Percentiles rank a stretch among this genome's conserved stretches.
Evolutionary conservation across 805 yeast species (phyloP).

Genomic region (Peterozyma xylosa): DNA sequence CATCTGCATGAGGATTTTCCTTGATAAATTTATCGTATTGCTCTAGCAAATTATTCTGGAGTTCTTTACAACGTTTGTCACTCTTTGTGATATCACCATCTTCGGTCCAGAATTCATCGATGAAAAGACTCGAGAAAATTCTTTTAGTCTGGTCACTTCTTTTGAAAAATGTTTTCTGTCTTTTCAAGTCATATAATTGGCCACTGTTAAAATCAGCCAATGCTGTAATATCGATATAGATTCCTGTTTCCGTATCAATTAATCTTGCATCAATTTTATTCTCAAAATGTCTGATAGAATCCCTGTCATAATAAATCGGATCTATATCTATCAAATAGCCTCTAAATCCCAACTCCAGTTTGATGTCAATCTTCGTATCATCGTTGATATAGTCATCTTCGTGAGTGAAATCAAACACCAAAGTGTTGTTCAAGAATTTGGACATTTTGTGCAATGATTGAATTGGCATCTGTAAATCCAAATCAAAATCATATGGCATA

Average conservation of each 20-base stretch:
- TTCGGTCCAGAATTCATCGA: not conserved
- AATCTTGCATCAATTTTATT: constrained; percentile 57
- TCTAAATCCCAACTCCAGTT: constrained; percentile 17
- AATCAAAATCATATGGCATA: constrained; percentile 56
- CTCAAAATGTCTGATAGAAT: constrained; percentile 34
- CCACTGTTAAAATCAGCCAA: constrained; percentile 25
- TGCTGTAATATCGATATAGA: constrained; percentile 57
- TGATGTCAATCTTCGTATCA: constrained; percentile 32
- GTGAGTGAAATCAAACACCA: constrained; percentile 28
- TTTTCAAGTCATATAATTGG: not conserved
- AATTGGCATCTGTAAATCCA: constrained; percentile 53
- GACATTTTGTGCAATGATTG: constrained; percentile 21
- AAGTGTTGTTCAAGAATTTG: constrained; percentile 32
- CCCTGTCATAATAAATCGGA: constrained; percentile 27
- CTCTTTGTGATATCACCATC: not conserved
- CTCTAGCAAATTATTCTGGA: not conserved
- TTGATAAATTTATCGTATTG: not conserved
- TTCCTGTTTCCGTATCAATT: constrained; percentile 51
- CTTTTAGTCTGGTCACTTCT: constrained; percentile 2
- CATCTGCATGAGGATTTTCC: not conserved
- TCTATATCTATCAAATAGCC: constrained; percentile 6
- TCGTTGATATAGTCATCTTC: constrained; percentile 41
- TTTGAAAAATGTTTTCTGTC: constrained; percentile 3
- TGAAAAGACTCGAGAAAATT: constrained; percentile 1
- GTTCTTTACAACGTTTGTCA: not conserved